Evolutionary conservation across 2,329 filamentous ascomycete species (phyloP), one percentile per base, ranked within the genome.

Genomic region (Monosporascus sp.): DNA sequence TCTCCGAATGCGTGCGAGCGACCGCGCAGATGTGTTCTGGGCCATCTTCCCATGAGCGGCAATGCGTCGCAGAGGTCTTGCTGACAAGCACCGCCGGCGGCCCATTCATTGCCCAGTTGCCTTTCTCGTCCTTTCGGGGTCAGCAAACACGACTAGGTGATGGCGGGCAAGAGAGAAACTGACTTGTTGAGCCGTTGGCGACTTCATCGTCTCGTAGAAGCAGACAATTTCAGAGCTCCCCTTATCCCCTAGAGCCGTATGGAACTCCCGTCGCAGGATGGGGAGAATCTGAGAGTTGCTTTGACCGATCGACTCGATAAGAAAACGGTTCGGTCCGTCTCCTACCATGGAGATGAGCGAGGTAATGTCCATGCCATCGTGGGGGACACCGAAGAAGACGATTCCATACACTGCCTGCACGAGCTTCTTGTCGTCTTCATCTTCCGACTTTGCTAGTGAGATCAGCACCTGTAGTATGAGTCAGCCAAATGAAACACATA

Each of bases 151-250:
- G 18, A 18, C 20, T 17, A 40, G 28, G 17, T 11, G 20, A 28
- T 7, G n/a, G 26, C 37, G 37, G 6, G 44, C 43, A 46, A 55
- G 31, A 35, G 11, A 11, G 31, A 35, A 35, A 35, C 31, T 35
- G 31, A 57, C 60, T 49, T 55, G 26, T 47, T 52, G 47, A 55
- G 63, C 62, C 17, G 63, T 65, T 11, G 55, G 62, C 22, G 63
- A 66, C 41, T 52, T 20, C 14, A 52, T 18, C 2, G 64, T 66
- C 51, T 66, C 62, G 45, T 63, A 65, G 50, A 63, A 66, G 49
- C 58, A 65, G 28, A 62, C 44, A 14, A 65, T 41, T 51, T 63
- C 56, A 14, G 53, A 57, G 2, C 55, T 45, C 6, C 53, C 55
- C 43, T 58, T 38, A 14, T 11, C 24, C 2, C 55, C 56, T 11